phyloP scores from a whole-genome alignment of 1,139 yeast species.

The Blastobotrys malaysiensis region DNA sequence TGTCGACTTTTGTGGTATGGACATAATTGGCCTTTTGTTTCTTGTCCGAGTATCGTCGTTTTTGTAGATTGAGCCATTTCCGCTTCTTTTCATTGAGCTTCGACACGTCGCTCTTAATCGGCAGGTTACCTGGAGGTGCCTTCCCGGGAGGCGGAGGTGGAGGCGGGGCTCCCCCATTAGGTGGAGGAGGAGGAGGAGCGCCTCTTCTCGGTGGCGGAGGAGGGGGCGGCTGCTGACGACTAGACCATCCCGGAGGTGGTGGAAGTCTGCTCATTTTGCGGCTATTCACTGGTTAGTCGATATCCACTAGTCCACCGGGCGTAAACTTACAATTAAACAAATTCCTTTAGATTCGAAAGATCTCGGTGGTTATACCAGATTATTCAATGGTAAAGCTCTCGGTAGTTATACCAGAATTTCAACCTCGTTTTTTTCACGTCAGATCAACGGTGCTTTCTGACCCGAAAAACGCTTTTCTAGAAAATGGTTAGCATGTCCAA shows the following conservation, averaged over 20 bases:
- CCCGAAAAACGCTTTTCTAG: no score
- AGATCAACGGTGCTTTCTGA: no score
- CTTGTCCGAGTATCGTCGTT: conserved; percentile 43
- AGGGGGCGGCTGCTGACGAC: conserved; percentile 19
- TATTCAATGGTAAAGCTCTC: no score
- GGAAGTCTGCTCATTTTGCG: conserved; percentile 10
- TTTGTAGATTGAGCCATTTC: conserved; percentile 66
- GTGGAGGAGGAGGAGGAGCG: conserved; percentile 18
- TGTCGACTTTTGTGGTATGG: conserved; percentile 63
- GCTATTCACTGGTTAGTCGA: neutral
- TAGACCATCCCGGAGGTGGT: conserved; percentile 26
- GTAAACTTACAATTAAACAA: neutral
- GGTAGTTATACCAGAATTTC: neutral
- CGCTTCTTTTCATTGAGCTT: conserved; percentile 41
- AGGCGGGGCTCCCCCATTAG: conserved; percentile 12
- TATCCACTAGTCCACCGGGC: neutral
- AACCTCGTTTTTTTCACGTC: neutral
- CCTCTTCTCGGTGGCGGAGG: conserved; percentile 22
- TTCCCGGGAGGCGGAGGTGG: conserved; percentile 18
- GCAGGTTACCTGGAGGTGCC: conserved; percentile 15
- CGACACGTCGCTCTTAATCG: neutral
- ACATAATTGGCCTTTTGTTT: conserved; percentile 42
- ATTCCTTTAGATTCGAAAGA: no score
- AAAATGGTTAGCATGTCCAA: no score
- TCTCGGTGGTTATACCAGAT: no score